These are phyloP conservation scores for Cystoderma amianthinum DNA, from an alignment of 768 basidiomycete species.

Conservation along the genomic window DNA sequence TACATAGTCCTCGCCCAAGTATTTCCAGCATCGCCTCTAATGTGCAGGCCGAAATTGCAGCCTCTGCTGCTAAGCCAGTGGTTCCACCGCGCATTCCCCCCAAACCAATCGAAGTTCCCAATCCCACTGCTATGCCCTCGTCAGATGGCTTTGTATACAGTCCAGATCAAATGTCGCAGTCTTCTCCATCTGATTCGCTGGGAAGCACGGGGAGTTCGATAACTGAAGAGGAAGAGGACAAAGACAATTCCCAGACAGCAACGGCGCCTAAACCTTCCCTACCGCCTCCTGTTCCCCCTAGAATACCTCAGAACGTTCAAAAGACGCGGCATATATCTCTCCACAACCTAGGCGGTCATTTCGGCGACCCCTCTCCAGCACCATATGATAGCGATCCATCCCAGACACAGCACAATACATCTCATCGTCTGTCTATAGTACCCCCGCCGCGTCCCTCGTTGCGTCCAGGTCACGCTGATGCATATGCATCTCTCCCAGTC, in stretches of 20 bases:
- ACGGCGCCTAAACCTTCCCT: constrained; percentile 3
- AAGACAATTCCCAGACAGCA: constrained; percentile 1
- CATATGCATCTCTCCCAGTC: constrained; percentile 11
- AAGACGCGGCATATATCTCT: background rate
- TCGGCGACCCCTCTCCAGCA: background rate
- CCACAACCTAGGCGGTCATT: background rate
- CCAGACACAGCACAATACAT: constrained; percentile 24
- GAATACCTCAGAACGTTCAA: constrained; percentile 6
- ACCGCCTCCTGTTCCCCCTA: constrained; percentile 15
- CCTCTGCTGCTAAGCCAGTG: constrained; percentile 12
- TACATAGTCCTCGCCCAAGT: constrained; percentile 10
- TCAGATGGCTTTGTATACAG: constrained; percentile 2
- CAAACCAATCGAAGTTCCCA: constrained; percentile 10
- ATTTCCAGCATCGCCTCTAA: constrained; percentile 4
- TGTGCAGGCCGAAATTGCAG: constrained; percentile 5
- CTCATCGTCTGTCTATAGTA: constrained; percentile 15
- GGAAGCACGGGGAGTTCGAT: constrained; percentile 7
- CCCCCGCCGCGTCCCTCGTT: constrained; percentile 26
- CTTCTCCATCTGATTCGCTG: background rate
- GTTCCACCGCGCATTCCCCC: constrained; percentile 17
- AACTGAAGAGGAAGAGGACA: constrained; percentile 13
- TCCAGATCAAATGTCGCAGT: constrained; percentile 1
- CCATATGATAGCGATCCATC: constrained; percentile 16
- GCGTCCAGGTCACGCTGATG: constrained; percentile 16
- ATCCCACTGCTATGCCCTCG: constrained; percentile 4